Conservation (phyloP, 2,329 filamentous ascomycete genomes). For the Botryotinia calthae region DNA sequence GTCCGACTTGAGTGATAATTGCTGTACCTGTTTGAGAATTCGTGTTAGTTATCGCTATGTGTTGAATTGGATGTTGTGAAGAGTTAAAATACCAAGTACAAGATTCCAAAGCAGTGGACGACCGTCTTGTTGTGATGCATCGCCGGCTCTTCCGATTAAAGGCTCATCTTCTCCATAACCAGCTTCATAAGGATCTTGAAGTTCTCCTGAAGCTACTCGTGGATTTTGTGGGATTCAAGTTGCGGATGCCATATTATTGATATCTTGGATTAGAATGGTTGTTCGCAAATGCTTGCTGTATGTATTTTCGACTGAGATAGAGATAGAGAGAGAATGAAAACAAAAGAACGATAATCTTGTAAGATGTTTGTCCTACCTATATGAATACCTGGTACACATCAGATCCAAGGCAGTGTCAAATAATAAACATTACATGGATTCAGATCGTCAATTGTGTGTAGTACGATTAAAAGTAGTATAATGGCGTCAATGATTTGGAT, state of each 20-base stretch:
- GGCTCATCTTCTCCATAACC: slow-evolving; percentile 59
- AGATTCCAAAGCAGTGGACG: slow-evolving; percentile 68
- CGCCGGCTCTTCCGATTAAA: slow-evolving; percentile 67
- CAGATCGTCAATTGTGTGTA: neutral
- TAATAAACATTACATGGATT: neutral
- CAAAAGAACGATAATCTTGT: neutral
- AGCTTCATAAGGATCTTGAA: slow-evolving; percentile 34
- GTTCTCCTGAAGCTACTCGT: slow-evolving; percentile 40
- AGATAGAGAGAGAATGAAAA: neutral
- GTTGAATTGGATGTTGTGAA: neutral
- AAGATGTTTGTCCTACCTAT: neutral
- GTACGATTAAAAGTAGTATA: slow-evolving; percentile 1
- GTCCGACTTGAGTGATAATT: slow-evolving; percentile 74
- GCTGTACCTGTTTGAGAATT: slow-evolving; percentile 63
- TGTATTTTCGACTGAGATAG: neutral
- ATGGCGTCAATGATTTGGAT: slow-evolving; percentile 16
- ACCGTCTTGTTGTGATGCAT: slow-evolving; percentile 66
- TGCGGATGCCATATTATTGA: slow-evolving; percentile 61
- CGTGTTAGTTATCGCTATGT: slow-evolving; percentile 22
- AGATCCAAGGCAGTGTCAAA: neutral
- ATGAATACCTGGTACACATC: neutral
- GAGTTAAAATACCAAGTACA: slow-evolving; percentile 58
- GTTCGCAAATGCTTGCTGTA: neutral
- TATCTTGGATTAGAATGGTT: neutral
- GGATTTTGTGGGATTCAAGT: slow-evolving; percentile 59